phyloP scores from a whole-genome alignment of 169 alveolate species.

The Miamiensis avidus region DNA sequence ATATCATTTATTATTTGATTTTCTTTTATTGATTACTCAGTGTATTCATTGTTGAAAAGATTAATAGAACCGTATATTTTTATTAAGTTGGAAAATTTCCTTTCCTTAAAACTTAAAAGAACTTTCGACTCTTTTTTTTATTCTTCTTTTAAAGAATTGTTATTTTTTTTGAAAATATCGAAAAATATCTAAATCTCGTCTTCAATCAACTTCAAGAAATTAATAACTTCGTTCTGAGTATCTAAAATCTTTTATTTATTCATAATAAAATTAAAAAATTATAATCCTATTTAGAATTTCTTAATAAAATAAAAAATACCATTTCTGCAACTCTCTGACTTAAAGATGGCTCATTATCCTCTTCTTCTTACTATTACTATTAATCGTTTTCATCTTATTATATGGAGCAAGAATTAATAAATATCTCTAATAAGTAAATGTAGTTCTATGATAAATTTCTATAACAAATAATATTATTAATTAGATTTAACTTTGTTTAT shows the following conservation, averaged over 20 bases:
- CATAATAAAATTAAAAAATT: too few species aligned
- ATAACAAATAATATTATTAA: too few species aligned
- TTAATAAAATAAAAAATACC: neutral
- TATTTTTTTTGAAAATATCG: too few species aligned
- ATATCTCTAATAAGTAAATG: too few species aligned
- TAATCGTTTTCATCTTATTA: neutral
- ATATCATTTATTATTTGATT: constrained; percentile 9
- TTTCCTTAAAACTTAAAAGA: neutral
- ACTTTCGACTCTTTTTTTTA: neutral
- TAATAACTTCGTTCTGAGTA: too few species aligned
- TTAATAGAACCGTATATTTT: constrained; percentile 15
- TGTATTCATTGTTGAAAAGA: neutral
- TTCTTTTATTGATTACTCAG: neutral
- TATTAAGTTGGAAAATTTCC: neutral
- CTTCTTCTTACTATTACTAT: neutral
- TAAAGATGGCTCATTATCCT: neutral
- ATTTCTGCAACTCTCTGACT: neutral
- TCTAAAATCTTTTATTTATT: neutral
- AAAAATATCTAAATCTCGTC: neutral
- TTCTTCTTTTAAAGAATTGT: neutral
- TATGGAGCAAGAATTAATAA: too few species aligned
- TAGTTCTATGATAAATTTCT: too few species aligned
- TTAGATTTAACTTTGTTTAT: too few species aligned
- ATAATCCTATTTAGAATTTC: too few species aligned
- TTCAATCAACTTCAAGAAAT: neutral